Evolutionary conservation across 1,284 basidiomycete genomes (phyloP).

Genomic region (Cutaneotrichosporon spelunceum): DNA sequence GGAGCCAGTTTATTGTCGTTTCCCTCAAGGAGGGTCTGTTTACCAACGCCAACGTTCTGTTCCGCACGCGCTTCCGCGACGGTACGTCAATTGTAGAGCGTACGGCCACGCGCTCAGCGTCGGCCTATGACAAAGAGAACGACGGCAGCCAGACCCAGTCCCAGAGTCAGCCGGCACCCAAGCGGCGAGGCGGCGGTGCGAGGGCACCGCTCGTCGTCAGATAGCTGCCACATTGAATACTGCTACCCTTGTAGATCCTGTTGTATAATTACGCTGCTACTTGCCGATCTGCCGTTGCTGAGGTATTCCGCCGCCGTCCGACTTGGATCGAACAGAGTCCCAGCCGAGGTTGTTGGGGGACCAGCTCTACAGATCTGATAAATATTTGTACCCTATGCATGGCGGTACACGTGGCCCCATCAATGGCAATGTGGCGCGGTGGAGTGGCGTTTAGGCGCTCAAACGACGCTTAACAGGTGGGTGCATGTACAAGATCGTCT

Average conservation of each 20-base stretch:
- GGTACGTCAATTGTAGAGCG: conserved; percentile 84
- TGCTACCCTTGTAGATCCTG: neutral
- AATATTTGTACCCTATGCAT: too few relatives aligned
- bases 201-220: neutral
- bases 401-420: neutral
- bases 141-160: conserved; percentile 5
- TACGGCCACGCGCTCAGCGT: conserved; percentile 34
- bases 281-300: neutral
- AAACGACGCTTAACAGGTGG: neutral
- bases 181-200: neutral
- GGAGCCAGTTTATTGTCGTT: conserved; percentile 92
- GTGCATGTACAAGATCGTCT: neutral
- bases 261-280: neutral
- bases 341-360: neutral
- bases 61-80: conserved; percentile 85
- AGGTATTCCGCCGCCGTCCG: neutral
- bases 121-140: conserved; percentile 13
- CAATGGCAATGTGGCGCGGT: neutral
- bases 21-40: conserved; percentile 96
- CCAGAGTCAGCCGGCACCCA: neutral
- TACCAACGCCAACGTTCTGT: conserved; percentile 96
- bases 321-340: neutral
- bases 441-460: neutral
- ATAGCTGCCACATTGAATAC: neutral
- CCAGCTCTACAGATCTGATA: too few relatives aligned